phyloP scores from a whole-genome alignment of 2,329 filamentous ascomycete genomes.

The Aspergillus pseudoviridinutans region DNA sequence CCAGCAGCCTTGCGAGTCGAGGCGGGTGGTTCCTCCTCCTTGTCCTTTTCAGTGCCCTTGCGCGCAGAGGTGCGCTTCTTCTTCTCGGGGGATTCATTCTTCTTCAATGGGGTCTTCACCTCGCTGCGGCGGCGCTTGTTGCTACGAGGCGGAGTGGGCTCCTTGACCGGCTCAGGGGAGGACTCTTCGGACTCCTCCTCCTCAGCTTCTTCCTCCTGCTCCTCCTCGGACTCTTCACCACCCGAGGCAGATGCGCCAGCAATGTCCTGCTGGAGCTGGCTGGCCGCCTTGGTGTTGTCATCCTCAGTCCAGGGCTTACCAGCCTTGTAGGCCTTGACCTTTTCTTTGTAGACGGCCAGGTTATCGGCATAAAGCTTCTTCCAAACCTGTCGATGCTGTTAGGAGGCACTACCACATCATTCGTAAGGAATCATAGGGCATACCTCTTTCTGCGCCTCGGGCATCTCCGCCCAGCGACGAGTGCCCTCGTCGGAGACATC shows the following conservation, averaged over 20 bases:
- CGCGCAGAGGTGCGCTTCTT: slow-evolving; percentile 23
- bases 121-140: slow-evolving; percentile 44
- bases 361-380: slow-evolving; percentile 56
- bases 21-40: slow-evolving; percentile 23
- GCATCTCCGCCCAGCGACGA: slow-evolving; percentile 78
- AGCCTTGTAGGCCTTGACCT: slow-evolving; percentile 55
- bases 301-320: slow-evolving; percentile 43
- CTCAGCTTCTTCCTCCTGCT: slow-evolving; percentile 20
- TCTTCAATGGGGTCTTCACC: slow-evolving; percentile 30
- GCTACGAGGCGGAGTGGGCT: slow-evolving; percentile 42
- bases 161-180: slow-evolving; percentile 36
- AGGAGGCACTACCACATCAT: neutral
- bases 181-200: slow-evolving; percentile 30
- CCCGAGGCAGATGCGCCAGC: slow-evolving; percentile 32
- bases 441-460: slow-evolving; percentile 66
- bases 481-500: slow-evolving; percentile 86
- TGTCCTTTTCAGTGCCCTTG: slow-evolving; percentile 32
- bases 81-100: slow-evolving; percentile 36
- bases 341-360: slow-evolving; percentile 53
- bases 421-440: slow-evolving; percentile 10
- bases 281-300: slow-evolving; percentile 39
- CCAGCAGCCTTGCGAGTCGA: slow-evolving; percentile 28
- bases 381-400: slow-evolving; percentile 43
- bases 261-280: slow-evolving; percentile 41
- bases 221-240: slow-evolving; percentile 33